Evolutionary conservation across 306 rosid species (phyloP).

Genomic region (Prinsepia uniflora): DNA sequence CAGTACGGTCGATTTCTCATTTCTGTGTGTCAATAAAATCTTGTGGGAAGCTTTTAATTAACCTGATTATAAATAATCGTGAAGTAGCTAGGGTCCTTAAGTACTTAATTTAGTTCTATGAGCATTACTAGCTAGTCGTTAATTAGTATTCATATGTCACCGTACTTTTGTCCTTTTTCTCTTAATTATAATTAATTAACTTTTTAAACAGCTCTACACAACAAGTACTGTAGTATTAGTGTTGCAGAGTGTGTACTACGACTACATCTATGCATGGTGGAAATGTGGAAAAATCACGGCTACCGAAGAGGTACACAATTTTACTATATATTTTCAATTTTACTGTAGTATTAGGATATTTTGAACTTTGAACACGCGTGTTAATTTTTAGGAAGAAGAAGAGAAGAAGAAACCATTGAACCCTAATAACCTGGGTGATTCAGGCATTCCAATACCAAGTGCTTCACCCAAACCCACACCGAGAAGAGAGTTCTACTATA

Average conservation of each 20-base stretch:
- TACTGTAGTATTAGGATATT: too few species aligned
- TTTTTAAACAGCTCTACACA: conserved; percentile 65
- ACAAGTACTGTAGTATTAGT: conserved; percentile 64
- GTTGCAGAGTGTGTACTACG: conserved; percentile 69
- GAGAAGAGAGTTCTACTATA: conserved; percentile 60
- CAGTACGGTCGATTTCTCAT: too few species aligned
- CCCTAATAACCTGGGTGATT: conserved; percentile 31
- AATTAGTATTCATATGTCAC: background rate
- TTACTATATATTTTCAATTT: background rate
- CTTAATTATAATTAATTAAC: background rate
- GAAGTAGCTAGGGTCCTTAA: background rate
- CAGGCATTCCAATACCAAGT: conserved; percentile 51
- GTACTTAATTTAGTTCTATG: background rate
- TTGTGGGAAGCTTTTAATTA: too few species aligned
- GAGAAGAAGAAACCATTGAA: conserved; percentile 53
- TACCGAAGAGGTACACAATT: conserved; percentile 39
- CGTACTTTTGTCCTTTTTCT: background rate
- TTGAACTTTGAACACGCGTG: too few species aligned
- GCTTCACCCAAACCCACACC: conserved; percentile 40
- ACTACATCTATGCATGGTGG: conserved; percentile 43
- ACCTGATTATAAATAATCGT: too few species aligned
- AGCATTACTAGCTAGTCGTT: background rate
- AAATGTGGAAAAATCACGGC: conserved; percentile 27
- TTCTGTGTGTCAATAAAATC: too few species aligned
- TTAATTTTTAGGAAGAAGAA: conserved; percentile 35